Percentiles rank a stretch among this genome's conserved stretches.
phyloP scores from a whole-genome alignment of 2,329 filamentous ascomycete genomes.

The Colletotrichum filicis region DNA sequence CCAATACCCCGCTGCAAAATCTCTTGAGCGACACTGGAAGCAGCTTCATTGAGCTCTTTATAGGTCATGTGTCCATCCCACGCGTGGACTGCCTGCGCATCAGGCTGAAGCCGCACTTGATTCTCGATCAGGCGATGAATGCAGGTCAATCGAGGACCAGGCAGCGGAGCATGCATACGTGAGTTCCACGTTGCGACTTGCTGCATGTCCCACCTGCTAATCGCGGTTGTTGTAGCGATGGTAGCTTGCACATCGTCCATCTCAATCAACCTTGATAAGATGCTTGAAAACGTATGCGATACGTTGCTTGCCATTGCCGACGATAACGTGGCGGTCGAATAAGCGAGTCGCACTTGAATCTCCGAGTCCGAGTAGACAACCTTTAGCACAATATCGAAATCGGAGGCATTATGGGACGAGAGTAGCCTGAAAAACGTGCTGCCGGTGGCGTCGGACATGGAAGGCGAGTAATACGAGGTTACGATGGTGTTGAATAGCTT shows the following conservation, averaged over 20 bases:
- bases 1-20: constrained; percentile 35
- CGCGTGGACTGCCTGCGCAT: constrained; percentile 36
- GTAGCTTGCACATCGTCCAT: neutral
- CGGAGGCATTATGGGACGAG: constrained; percentile 10
- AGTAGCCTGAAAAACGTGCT: constrained; percentile 9
- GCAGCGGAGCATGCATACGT: fast-evolving
- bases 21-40: neutral
- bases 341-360: neutral
- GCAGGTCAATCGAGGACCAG: neutral
- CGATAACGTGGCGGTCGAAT: neutral
- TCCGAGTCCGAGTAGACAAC: constrained; percentile 12
- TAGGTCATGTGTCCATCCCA: constrained; percentile 34
- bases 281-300: constrained; percentile 16
- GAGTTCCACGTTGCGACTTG: constrained; percentile 1
- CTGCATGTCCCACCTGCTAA: neutral
- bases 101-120: constrained; percentile 17
- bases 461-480: constrained; percentile 15
- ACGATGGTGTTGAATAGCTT: constrained; percentile 36
- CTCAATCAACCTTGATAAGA: neutral
- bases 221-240: neutral
- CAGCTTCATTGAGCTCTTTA: constrained; percentile 14
- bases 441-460: neutral
- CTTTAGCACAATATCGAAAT: constrained; percentile 26
- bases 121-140: constrained; percentile 39
- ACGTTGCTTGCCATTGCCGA: constrained; percentile 1